Evolutionary conservation across 192 early-diverging fungal genomes (phyloP).

Genomic region (Helicostylum pulchrum): DNA sequence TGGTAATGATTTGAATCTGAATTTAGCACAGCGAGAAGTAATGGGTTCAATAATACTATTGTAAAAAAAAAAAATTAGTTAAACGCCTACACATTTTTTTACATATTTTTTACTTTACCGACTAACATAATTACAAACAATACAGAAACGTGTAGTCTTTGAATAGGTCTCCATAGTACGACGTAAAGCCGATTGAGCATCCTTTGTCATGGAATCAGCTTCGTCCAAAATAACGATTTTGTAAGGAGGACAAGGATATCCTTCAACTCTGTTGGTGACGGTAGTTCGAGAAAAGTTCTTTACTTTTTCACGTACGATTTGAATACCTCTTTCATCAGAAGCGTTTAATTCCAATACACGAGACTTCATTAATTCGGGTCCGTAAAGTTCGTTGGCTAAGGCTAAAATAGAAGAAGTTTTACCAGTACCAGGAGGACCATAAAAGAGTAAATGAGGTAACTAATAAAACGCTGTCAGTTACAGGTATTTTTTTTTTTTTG

Average conservation of each 20-base stretch:
- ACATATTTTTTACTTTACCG: constrained; percentile 35
- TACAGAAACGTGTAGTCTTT: constrained; percentile 87
- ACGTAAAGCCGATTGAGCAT: constrained; percentile 90
- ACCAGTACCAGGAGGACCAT: constrained; percentile 97
- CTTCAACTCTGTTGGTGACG: constrained; percentile 44
- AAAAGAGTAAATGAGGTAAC: constrained; percentile 95
- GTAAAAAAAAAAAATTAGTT: not conserved
- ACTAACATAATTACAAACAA: constrained; percentile 90
- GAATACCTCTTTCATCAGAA: constrained; percentile 96
- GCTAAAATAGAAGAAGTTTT: constrained; percentile 96
- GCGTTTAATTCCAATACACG: constrained; percentile 95
- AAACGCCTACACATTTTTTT: not conserved
- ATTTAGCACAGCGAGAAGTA: constrained; percentile 92
- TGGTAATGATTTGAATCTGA: constrained; percentile 86
- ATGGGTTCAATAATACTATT: constrained; percentile 89
- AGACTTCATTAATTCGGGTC: constrained; percentile 69
- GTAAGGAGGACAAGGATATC: constrained; percentile 73
- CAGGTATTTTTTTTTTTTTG: no score
- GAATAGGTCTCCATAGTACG: constrained; percentile 96
- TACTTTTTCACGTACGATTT: constrained; percentile 87
- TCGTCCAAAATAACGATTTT: constrained; percentile 97
- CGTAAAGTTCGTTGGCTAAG: constrained; percentile 79
- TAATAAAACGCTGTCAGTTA: constrained; percentile 27
- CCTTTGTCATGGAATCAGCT: constrained; percentile 93
- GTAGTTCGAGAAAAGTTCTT: constrained; percentile 87